A percentile compares a stretch with the other conserved stretches of the same genome.
phyloP scores from a whole-genome alignment of 495 filamentous ascomycete species.

The Aspergillus bertholletiae region DNA sequence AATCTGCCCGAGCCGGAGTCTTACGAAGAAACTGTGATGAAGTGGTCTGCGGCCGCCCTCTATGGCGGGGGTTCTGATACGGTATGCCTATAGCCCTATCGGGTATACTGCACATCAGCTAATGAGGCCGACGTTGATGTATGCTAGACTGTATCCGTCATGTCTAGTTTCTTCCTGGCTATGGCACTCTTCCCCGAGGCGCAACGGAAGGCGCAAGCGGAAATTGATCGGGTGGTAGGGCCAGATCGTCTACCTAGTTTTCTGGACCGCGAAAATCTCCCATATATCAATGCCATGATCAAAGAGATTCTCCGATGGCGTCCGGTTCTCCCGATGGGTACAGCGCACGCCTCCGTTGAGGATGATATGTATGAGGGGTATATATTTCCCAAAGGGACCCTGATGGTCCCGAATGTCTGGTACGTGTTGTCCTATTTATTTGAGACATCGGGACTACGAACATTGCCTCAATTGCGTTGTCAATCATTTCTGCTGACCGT shows the following conservation, averaged over 20 bases:
- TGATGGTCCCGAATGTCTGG: constrained; percentile 37
- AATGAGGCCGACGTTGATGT: neutral
- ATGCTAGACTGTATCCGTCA: constrained; percentile 25
- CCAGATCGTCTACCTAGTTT: constrained; percentile 24
- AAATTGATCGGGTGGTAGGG: constrained; percentile 52
- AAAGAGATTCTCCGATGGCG: constrained; percentile 45
- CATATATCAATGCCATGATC: constrained; percentile 43
- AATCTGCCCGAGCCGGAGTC: constrained; percentile 3
- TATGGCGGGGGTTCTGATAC: constrained; percentile 56
- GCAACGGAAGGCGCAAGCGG: constrained; percentile 47
- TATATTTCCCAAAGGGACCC: constrained; percentile 41
- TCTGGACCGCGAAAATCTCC: constrained; percentile 29
- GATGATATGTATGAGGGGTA: constrained; percentile 44
- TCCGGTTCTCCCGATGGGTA: constrained; percentile 35
- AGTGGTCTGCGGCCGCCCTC: constrained; percentile 43
- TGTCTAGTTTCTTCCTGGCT: constrained; percentile 34
- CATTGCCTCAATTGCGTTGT: too few species aligned
- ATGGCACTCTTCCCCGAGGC: constrained; percentile 41
- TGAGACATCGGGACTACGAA: too few species aligned
- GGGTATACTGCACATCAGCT: neutral
- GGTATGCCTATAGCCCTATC: neutral
- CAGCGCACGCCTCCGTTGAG: constrained; percentile 51
- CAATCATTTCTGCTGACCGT: neutral
- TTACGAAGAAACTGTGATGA: constrained; percentile 27
- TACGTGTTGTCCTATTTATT: constrained; percentile 8